A percentile compares a stretch with the other conserved stretches of the same genome.
Evolutionary conservation across 495 filamentous ascomycete genomes (phyloP).

Genomic region (Copromyces sp.): DNA sequence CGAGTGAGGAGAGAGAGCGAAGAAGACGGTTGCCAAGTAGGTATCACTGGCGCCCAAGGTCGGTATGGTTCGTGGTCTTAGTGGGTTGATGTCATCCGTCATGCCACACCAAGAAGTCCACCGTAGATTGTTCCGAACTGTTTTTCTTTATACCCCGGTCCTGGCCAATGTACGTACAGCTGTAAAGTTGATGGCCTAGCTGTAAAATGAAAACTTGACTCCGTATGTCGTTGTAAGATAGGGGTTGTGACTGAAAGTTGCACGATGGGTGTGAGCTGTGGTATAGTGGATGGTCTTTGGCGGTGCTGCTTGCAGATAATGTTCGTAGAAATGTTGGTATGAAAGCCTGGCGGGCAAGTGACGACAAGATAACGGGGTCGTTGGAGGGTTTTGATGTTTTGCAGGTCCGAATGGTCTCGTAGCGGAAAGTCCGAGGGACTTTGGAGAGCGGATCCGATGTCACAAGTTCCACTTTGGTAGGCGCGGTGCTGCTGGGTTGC

Average conservation of each 20-base stretch:
- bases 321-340: background rate
- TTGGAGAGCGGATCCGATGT: background rate
- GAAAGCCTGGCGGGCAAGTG: background rate
- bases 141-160: background rate
- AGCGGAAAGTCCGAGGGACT: background rate
- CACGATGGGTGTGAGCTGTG: background rate
- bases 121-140: background rate
- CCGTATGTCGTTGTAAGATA: background rate
- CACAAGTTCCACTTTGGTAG: background rate
- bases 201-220: background rate
- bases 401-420: background rate
- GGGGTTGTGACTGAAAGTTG: background rate
- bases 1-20: background rate
- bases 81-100: conserved; percentile 13
- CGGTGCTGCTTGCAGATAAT: background rate
- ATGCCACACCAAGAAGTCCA: background rate
- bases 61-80: conserved; percentile 1
- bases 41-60: background rate
- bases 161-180: background rate
- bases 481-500: background rate
- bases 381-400: background rate
- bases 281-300: background rate
- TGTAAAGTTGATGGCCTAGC: background rate
- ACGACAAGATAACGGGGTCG: background rate
- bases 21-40: background rate